Evolutionary conservation across 1,284 basidiomycete genomes (phyloP), one percentile per base, ranked within the genome.

Genomic region (Boletus albobrunnescens): DNA sequence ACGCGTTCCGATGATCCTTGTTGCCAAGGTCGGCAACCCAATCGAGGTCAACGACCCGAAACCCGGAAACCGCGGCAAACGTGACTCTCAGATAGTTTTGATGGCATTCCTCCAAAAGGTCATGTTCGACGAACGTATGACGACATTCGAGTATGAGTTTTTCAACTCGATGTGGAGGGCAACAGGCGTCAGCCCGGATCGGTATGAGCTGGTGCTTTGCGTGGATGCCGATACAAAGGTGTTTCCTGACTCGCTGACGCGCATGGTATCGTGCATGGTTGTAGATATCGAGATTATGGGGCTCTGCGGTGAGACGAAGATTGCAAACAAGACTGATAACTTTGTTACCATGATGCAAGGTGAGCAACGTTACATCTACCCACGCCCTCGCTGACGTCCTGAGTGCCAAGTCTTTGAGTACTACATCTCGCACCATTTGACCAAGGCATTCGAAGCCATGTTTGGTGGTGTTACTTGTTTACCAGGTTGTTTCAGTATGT

Each of bases 301-400:
- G 23, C 79, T 98, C 22, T 99, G 96, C 65, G 96, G 95, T 31
- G 95, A 99, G 76, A 99, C 96, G 50, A 94, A 97, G 75, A 95
- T 99, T 63, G 92, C 94, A 44, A 99, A 99, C 77, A 99, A 99
- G 77, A 82, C 87, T 22, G 93, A 95, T 65, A 92, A 90, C 14
- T 98, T 95, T 79, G 94, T 99, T 23, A 98, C 96, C 6, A 94
- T 94, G 88, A 97, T 98, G 67, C 95, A 99, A 80, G 91, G 91
- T 93, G 52, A 48, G 47, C 28, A 35, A 41, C 36, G 30, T 43
- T 13, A 4, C 13, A 10, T 36, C 6, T 16, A 12, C n/a, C 1
- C 20, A 13, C 10, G 19, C 27, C n/a, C 36, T 53, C 49, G 46
- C 43, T 60, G 47, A 44, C 51, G 10, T 14, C 1, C 3, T 9